Conservation (phyloP, 148 eudicot genomes). For the Rhododendron mucronatum region DNA sequence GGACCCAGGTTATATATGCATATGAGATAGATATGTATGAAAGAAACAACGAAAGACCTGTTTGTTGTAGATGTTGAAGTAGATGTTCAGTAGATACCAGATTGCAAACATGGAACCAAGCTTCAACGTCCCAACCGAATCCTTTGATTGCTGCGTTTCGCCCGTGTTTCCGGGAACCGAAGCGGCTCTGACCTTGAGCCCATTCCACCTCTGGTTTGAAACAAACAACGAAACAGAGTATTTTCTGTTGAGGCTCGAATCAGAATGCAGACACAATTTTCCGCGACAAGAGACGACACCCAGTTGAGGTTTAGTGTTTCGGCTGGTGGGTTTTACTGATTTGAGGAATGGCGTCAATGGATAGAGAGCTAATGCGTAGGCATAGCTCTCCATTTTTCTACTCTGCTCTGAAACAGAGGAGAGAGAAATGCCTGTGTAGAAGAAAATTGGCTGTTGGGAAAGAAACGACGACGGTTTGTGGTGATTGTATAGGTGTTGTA, state of each 20-base stretch:
- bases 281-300: not conserved
- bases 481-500: not conserved
- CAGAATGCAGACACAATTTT: not conserved
- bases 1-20: too few relatives aligned
- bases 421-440: not conserved
- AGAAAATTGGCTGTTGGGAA: not conserved
- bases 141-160: conserved; percentile 7
- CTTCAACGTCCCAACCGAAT: conserved; percentile 27
- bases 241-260: not conserved
- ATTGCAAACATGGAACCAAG: conserved; percentile 67
- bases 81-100: conserved; percentile 80
- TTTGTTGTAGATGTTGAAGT: conserved; percentile 83
- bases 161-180: conserved; percentile 22
- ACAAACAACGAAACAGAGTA: not conserved
- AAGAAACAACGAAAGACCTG: conserved; percentile 41
- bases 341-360: conserved; percentile 10
- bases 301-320: conserved; percentile 5
- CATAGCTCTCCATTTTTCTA: conserved; percentile 16
- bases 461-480: not conserved
- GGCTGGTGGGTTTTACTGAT: not conserved
- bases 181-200: conserved; percentile 22
- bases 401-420: not conserved
- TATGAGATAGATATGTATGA: too few relatives aligned
- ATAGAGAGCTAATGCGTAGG: conserved; percentile 18
- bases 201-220: not conserved